These are phyloP conservation scores for Trichosporon sp. DNA, from an alignment of 1,284 basidiomycete genomes.

Conservation along the genomic window DNA sequence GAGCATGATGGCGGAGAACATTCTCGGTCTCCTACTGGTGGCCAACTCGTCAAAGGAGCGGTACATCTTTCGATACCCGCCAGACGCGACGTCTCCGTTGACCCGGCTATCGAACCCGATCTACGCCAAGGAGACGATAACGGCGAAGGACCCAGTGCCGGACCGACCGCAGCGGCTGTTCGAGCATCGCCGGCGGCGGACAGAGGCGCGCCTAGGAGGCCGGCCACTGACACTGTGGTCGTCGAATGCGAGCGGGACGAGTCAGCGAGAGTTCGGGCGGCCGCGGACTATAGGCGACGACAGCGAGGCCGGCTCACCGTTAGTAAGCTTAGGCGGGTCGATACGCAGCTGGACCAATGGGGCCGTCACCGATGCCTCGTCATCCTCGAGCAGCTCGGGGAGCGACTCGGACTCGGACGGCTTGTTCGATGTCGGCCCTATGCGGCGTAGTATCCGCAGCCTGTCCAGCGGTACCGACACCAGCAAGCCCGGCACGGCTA, in stretches of 20 bases:
- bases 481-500: not conserved
- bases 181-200: not conserved
- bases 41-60: slow-evolving; percentile 36
- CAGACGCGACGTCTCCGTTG: slow-evolving; percentile 39
- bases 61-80: slow-evolving; percentile 42
- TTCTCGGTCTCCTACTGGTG: slow-evolving; percentile 44
- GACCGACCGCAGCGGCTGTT: slow-evolving; percentile 11
- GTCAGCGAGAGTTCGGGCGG: not conserved
- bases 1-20: slow-evolving; percentile 39
- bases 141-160: slow-evolving; percentile 30
- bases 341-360: not conserved
- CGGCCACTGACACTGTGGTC: not conserved
- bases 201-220: not conserved
- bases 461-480: slow-evolving; percentile 1
- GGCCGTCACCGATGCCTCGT: not conserved
- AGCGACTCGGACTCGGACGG: slow-evolving; percentile 21
- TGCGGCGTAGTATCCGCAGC: slow-evolving; percentile 4
- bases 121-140: slow-evolving; percentile 39
- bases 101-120: slow-evolving; percentile 41
- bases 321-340: not conserved
- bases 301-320: not conserved
- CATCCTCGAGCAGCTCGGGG: slow-evolving; percentile 1
- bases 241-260: slow-evolving; percentile 6
- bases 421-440: slow-evolving; percentile 8
- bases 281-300: not conserved